These are phyloP conservation scores for Vigna reflexopilosa DNA, from an alignment of 306 rosid genomes.

Conservation along the genomic window DNA sequence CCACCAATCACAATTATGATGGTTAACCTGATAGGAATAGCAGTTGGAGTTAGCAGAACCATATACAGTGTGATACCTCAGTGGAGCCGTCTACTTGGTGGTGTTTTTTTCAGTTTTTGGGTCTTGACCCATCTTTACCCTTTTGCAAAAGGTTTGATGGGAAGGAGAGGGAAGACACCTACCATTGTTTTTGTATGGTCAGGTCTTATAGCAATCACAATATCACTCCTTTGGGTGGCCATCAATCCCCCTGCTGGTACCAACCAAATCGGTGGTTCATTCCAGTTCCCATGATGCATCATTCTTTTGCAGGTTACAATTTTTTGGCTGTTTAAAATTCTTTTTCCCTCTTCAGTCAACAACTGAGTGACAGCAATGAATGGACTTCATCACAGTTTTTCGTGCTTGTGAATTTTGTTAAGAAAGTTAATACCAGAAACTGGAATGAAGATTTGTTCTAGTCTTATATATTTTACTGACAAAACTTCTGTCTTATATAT, in stretches of 20 bases:
- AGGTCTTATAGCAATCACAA: slow-evolving; percentile 88
- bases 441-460: not conserved
- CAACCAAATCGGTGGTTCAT: slow-evolving; percentile 87
- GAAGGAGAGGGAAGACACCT: slow-evolving; percentile 93
- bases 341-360: slow-evolving; percentile 28
- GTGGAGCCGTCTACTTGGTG: slow-evolving; percentile 89
- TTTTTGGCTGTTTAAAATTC: slow-evolving; percentile 40
- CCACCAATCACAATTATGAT: slow-evolving; percentile 96
- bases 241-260: slow-evolving; percentile 83
- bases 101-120: slow-evolving; percentile 99
- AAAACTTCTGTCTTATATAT: not conserved
- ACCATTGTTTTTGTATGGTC: slow-evolving; percentile 99
- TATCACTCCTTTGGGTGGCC: slow-evolving; percentile 99
- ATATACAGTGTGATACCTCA: slow-evolving; percentile 88
- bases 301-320: slow-evolving; percentile 39
- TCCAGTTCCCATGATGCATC: slow-evolving; percentile 71
- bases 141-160: slow-evolving; percentile 95
- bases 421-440: slow-evolving; percentile 4
- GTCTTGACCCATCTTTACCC: slow-evolving; percentile 95
- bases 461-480: not conserved
- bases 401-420: slow-evolving; percentile 45
- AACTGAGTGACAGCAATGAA: slow-evolving; percentile 39
- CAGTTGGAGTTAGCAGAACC: slow-evolving; percentile 90
- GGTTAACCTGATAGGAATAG: slow-evolving; percentile 85
- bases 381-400: slow-evolving; percentile 38